Evolutionary conservation across 2,329 filamentous ascomycete species (phyloP).

Genomic region (Aspergillus fumigatus): DNA sequence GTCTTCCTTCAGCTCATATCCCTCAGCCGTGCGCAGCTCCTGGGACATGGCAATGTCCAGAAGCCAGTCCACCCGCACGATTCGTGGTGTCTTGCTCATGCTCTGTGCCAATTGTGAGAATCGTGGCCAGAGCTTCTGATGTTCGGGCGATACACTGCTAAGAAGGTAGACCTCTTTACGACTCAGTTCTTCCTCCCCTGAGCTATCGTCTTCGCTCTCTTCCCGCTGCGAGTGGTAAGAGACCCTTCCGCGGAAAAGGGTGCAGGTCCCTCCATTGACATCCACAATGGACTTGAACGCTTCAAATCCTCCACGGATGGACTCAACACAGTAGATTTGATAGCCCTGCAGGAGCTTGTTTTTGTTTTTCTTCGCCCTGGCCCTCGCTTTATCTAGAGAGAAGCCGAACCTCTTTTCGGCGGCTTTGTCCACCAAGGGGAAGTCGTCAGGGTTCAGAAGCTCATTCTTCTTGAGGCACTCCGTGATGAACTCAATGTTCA

Average conservation of each 20-base stretch:
- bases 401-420: constrained; percentile 70
- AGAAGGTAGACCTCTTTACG: constrained; percentile 79
- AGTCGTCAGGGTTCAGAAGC: constrained; percentile 61
- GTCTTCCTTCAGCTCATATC: constrained; percentile 48
- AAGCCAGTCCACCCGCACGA: constrained; percentile 86
- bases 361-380: constrained; percentile 69
- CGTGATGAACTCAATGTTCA: constrained; percentile 75
- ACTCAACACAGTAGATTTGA: constrained; percentile 78
- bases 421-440: constrained; percentile 64
- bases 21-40: constrained; percentile 63
- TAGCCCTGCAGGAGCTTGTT: constrained; percentile 70
- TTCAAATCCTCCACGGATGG: constrained; percentile 74
- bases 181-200: constrained; percentile 57
- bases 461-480: constrained; percentile 66
- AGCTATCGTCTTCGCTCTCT: constrained; percentile 36
- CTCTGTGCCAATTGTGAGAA: constrained; percentile 76
- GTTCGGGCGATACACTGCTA: constrained; percentile 61
- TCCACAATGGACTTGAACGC: constrained; percentile 82
- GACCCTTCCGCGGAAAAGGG: constrained; percentile 69
- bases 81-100: constrained; percentile 72
- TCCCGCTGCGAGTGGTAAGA: constrained; percentile 60
- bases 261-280: constrained; percentile 81
- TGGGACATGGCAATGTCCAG: constrained; percentile 87
- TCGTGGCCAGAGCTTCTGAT: constrained; percentile 70
- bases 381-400: constrained; percentile 62